Evolutionary conservation across 192 early-diverging fungal genomes (phyloP), one percentile per base, ranked within the genome.

Genomic region (Coemansia sp.): DNA sequence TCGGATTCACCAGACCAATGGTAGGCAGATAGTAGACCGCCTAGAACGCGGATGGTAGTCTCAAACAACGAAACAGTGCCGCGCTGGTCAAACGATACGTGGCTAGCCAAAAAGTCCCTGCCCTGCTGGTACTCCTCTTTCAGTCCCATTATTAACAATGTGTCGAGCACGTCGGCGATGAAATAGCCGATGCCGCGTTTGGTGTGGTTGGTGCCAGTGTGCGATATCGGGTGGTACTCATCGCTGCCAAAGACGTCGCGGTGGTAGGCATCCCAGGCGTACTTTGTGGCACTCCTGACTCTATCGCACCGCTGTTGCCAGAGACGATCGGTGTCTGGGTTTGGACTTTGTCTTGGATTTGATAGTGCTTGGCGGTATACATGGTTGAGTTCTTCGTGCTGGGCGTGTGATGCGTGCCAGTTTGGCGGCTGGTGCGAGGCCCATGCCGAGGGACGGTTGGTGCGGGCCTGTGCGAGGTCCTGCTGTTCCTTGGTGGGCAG

Each of bases 111-210:
- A 84, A 87, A 92, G 23, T 75, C 64, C 2, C 82, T 68, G 9
- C 83, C 88, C 41, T 82, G 64, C 13, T 80, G 45, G 62, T 88
- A 94, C 52, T 95, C 90, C 8, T 85, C 74, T 1, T 54, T 66
- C 24, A 91, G 79, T 13, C 79, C 85, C 83, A 92, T 88, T 23
- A 95, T 40, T 17, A 82, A 61, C 39, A 93, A 78, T 3, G 94
- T 94, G 56, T 95, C 93, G 17, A 94, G 61, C 4, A 87, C 79
- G 61, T 97, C 94, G n/a, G 92, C 74, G 33, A 94, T 86, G 38
- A 87, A 91, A 45, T 91, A 82, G 0, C 94, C 94, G 33, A 89
- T 63, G 4, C 87, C 80, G 23, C 35, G 26, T 10, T 24, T 28
- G 5, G 85, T 66, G 79, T 88, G 81, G 44, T 91, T 85, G 11